These are phyloP conservation scores for Tremellales sp. DNA, from an alignment of 1,284 basidiomycete species.

Conservation along the genomic window DNA sequence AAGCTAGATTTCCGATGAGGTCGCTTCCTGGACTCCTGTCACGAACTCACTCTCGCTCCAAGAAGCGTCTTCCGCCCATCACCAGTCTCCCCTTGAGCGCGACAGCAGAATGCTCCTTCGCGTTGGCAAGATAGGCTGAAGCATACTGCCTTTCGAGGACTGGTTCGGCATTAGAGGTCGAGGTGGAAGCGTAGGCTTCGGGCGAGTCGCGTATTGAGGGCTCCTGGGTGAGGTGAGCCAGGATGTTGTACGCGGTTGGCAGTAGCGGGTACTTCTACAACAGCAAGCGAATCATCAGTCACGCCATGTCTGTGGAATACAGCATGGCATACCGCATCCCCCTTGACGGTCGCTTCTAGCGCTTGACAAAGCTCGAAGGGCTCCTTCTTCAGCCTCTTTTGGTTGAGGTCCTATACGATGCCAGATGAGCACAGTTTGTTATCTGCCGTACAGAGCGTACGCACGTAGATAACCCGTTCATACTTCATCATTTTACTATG, in stretches of 20 bases:
- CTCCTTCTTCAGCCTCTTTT: slow-evolving; percentile 34
- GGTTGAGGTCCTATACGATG: slow-evolving; percentile 34
- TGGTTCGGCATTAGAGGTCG: slow-evolving; percentile 15
- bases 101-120: slow-evolving; percentile 18
- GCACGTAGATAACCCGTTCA: slow-evolving; percentile 72
- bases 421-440: slow-evolving; percentile 23
- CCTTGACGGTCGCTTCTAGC: slow-evolving; percentile 34
- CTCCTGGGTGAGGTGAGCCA: slow-evolving; percentile 52
- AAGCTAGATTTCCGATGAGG: slow-evolving; percentile 52
- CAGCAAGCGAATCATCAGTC: background rate
- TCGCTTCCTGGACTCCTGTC: slow-evolving; percentile 14
- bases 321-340: slow-evolving; percentile 24
- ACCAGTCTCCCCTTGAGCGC: slow-evolving; percentile 35
- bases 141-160: slow-evolving; percentile 52
- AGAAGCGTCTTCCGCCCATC: slow-evolving; percentile 49
- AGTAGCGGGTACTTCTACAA: slow-evolving; percentile 47
- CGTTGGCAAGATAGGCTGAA: slow-evolving; percentile 47
- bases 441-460: slow-evolving; percentile 67
- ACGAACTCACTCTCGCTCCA: slow-evolving; percentile 55
- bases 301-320: slow-evolving; percentile 9
- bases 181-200: background rate
- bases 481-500: slow-evolving; percentile 96
- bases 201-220: slow-evolving; percentile 44
- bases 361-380: slow-evolving; percentile 35
- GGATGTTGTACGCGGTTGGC: slow-evolving; percentile 42